Base-by-base conservation (phyloP, 148 eudicot species). In the Rhododendron molle region DNA sequence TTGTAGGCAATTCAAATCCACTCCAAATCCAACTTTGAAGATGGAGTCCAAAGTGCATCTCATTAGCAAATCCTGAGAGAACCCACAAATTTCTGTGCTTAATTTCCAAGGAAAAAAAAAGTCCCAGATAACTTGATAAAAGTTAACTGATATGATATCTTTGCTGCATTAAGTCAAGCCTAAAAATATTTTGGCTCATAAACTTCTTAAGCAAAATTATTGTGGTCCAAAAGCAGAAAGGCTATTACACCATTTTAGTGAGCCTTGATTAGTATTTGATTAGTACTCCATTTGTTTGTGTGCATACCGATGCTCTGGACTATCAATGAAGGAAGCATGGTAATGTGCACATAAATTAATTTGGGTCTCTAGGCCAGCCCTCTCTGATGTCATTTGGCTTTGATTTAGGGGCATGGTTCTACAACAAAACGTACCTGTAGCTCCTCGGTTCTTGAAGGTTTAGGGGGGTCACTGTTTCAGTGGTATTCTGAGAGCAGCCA, bases 21-120 rank as follows among this genome's bases (percentile, higher is more conserved):
- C 95, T 85, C 98, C 98, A 85, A 94, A 93, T 62, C 96, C 96
- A 13, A 96, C 96, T 90, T 92, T 92, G 89, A 94, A 93, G 80
- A 96, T 94, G 0, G 96, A 91, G 67, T 96, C 98, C 44, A 96
- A 71, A 1, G 92, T 86, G 86, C 79, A 89, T 88, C 89, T 92
- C 98, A 94, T 96, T 32, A 96, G 86, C 91, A 94, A 81, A 49
- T 89, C 96, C 96, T 94, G 94, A 87, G 90, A 65, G 12, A 71
- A 14, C 73, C 73, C 36, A 78, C 76, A 60, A 11, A 40, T 34
- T 34, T 54, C 34, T 60, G 1, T 50, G 54, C 30, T 23, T 76
- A 6, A 56, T 16, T 52, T n/a, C n/a, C 32, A 65, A n/a, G 18
- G 14, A 30, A 28, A 69, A 62, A n/a, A 8, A 23, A n/a, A 8